A percentile compares a stretch with the other conserved stretches of the same genome.
Evolutionary conservation across 2,329 filamentous ascomycete species (phyloP).

Genomic region (Fusarium stilboides): DNA sequence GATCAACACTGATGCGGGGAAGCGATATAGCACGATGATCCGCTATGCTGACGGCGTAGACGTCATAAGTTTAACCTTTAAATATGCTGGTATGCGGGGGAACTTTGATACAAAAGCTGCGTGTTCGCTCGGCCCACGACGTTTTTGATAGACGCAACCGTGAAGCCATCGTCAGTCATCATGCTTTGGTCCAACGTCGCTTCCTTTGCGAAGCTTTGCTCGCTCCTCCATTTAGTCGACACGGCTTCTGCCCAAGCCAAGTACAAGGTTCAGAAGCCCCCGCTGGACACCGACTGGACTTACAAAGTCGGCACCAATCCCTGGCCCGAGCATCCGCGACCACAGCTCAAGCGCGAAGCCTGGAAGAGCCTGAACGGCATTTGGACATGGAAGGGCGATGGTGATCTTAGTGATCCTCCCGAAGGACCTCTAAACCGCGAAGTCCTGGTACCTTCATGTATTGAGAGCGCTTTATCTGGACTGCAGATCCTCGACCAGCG

Average conservation of each 20-base stretch:
- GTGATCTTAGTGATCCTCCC: constrained; percentile 19
- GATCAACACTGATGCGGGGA: constrained; percentile 22
- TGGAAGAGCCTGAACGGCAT: constrained; percentile 73
- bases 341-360: constrained; percentile 66
- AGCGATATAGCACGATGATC: constrained; percentile 3
- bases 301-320: constrained; percentile 66
- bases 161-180: not conserved
- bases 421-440: constrained; percentile 50
- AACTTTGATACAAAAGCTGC: constrained; percentile 14
- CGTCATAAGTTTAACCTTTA: constrained; percentile 14
- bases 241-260: constrained; percentile 37
- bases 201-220: constrained; percentile 6
- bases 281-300: constrained; percentile 68
- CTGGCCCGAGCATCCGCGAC: constrained; percentile 72
- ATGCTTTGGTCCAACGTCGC: constrained; percentile 21
- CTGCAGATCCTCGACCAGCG: constrained; percentile 60
- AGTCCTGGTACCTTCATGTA: constrained; percentile 61
- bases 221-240: not conserved
- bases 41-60: constrained; percentile 10
- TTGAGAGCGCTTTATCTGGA: constrained; percentile 65
- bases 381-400: constrained; percentile 65
- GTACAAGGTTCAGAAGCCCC: constrained; percentile 58
- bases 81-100: constrained; percentile 7
- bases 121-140: not conserved
- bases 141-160: not conserved